Conservation (phyloP, 2,329 filamentous ascomycete genomes). For the Colletotrichum godetiae region DNA sequence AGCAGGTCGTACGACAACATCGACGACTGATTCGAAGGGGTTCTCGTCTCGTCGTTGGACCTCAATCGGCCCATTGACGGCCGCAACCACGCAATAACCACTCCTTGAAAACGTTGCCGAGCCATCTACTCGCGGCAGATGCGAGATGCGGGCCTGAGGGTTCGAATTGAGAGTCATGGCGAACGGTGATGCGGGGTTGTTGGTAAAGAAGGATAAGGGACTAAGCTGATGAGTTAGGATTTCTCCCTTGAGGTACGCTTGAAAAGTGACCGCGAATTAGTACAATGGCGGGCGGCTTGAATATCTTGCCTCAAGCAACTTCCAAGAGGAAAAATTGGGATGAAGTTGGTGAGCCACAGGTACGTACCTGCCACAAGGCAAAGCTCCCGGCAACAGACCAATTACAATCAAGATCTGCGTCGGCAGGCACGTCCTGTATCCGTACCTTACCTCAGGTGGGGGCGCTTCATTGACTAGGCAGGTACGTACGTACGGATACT, state of each 20-base stretch:
- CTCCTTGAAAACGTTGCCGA: conserved; percentile 81
- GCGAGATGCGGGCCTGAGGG: conserved; percentile 65
- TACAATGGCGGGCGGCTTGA: not conserved
- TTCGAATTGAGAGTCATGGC: conserved; percentile 43
- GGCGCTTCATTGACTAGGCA: not conserved
- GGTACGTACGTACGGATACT: not conserved
- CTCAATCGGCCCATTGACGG: conserved; percentile 94
- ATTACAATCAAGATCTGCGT: not conserved
- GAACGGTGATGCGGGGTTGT: not conserved
- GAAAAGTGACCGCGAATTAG: not conserved
- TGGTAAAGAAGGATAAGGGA: not conserved
- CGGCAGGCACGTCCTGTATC: not conserved
- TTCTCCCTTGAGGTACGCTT: not conserved
- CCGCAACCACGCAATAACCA: conserved; percentile 84
- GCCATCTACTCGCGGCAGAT: conserved; percentile 79
- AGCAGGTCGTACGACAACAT: conserved; percentile 89
- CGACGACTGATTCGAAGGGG: conserved; percentile 89
- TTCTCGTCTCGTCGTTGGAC: conserved; percentile 89
- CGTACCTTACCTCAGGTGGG: not conserved
- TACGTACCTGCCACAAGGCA: conserved; percentile 21
- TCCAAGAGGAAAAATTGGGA: not conserved
- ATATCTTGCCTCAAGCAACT: not conserved
- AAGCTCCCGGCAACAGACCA: not conserved
- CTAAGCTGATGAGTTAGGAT: not conserved
- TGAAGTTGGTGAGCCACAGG: conserved; percentile 2